Base-by-base conservation (phyloP, 106 monocot genomes). In the Dendrobium officinale region DNA sequence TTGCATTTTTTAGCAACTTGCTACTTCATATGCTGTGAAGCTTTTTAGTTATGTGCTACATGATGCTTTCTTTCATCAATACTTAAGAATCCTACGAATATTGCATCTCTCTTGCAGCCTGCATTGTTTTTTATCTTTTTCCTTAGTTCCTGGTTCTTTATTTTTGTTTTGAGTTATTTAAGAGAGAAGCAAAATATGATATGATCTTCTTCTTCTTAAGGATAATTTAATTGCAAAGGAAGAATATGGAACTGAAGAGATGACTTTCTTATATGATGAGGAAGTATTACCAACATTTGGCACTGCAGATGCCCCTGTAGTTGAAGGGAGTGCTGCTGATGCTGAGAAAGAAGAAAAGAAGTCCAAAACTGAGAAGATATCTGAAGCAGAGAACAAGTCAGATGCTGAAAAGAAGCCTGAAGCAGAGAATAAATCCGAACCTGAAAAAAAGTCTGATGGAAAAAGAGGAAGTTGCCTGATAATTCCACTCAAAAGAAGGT, bases 401-500 rank as follows among this genome's bases (percentile, higher is more conserved):
- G 5, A 86, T 77, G 61, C 29, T 5, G 76, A 76, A 26, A 49
- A 76, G 9, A 51, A 24, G 24, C 26, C 24, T 15, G 49, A 88
- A 80, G 20, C 73, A 20, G 90, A 88, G 37, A 64, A 27, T 19
- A 76, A 76, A 24, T 49, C 33, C 15, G 61, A 61, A 61, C 61
- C 67, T 40, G 92, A 88, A 45, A 72, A 40, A 17, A 76, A 48
- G 4, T 27, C 26, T 24, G 41, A 48, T 24, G 13, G 26, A n/a
- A n/a, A 76, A 95, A 99, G 84, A 83, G 93, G 76, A 95, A 99
- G 77, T 56, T 78, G 5, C 78, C 88, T 79, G 95, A 99, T 45
- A 89, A 89, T 22, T 79, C 91, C 49, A 82, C 64, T 77, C 93
- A 93, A 87, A 95, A 98, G 76, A 99, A 95, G 98, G 98, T 99